Evolutionary conservation across 1,139 yeast genomes (phyloP).

Genomic region (Pichia sp.): DNA sequence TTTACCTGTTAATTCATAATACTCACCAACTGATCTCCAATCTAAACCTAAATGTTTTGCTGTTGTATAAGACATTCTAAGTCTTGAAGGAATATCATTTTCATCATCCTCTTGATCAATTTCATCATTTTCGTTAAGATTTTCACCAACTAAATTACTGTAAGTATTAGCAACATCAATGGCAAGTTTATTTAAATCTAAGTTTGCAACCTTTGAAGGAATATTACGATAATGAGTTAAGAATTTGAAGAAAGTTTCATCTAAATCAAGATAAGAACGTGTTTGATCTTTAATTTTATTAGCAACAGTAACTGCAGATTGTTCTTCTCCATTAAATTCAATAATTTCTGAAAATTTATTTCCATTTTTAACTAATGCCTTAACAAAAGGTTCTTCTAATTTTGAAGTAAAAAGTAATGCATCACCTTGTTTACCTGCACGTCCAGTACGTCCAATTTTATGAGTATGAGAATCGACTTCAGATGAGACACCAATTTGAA

Average conservation of each 20-base stretch:
- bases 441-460: conserved; percentile 93
- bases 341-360: conserved; percentile 41
- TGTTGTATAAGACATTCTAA: conserved; percentile 12
- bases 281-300: conserved; percentile 23
- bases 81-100: conserved; percentile 1
- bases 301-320: conserved; percentile 24
- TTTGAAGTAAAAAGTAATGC: conserved; percentile 48
- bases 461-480: conserved; percentile 80
- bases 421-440: conserved; percentile 80
- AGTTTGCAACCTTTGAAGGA: conserved; percentile 24
- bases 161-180: conserved; percentile 17
- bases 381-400: conserved; percentile 44
- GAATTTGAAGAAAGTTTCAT: conserved; percentile 30
- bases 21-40: conserved; percentile 13
- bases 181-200: conserved; percentile 20
- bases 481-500: conserved; percentile 71
- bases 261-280: conserved; percentile 24
- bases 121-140: background rate
- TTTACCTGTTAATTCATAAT: conserved; percentile 13
- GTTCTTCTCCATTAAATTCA: conserved; percentile 11
- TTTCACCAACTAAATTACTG: conserved; percentile 7
- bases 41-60: conserved; percentile 15
- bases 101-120: conserved; percentile 5
- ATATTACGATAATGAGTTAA: conserved; percentile 32
- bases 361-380: conserved; percentile 41